Evolutionary conservation across 441 rosid species (phyloP).

Genomic region (Brassica balearica): DNA sequence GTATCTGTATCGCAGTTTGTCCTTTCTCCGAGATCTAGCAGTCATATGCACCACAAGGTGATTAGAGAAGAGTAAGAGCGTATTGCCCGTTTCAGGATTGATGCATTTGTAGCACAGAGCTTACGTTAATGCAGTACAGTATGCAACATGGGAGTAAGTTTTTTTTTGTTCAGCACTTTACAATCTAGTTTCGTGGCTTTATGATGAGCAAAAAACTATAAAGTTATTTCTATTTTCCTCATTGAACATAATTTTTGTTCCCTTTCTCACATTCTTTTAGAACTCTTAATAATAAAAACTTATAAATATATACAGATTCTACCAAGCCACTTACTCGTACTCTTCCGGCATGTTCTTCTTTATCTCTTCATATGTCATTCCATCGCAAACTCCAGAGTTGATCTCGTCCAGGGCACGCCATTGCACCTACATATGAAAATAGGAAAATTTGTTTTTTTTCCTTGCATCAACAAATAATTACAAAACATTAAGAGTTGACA

Average conservation of each 20-base stretch:
- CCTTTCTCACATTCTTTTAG: conserved; percentile 6
- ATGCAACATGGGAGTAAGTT: background rate
- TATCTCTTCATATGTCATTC: conserved; percentile 97
- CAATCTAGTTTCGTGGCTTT: conserved; percentile 17
- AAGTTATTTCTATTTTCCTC: conserved; percentile 1
- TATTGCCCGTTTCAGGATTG: conserved; percentile 13
- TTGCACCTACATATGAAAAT: conserved; percentile 67
- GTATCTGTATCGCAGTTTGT: conserved; percentile 93
- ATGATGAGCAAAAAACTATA: conserved; percentile 15
- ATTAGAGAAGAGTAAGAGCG: conserved; percentile 13
- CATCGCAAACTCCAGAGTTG: conserved; percentile 98
- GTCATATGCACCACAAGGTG: conserved; percentile 26
- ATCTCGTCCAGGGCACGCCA: conserved; percentile 99
- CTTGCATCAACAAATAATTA: conserved; percentile 9
- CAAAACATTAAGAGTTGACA: background rate
- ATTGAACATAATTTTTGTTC: background rate
- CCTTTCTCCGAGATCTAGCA: conserved; percentile 83
- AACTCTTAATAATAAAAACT: conserved; percentile 8
- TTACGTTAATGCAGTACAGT: background rate
- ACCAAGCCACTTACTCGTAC: conserved; percentile 68
- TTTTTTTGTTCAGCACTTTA: background rate
- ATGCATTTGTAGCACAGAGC: background rate
- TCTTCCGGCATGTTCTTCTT: conserved; percentile 98
- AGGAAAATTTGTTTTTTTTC: conserved; percentile 3
- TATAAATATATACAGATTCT: conserved; percentile 1